These are phyloP conservation scores for Oryza glumipatula DNA, from an alignment of 176 grass and related monocot species.

Conservation along the genomic window DNA sequence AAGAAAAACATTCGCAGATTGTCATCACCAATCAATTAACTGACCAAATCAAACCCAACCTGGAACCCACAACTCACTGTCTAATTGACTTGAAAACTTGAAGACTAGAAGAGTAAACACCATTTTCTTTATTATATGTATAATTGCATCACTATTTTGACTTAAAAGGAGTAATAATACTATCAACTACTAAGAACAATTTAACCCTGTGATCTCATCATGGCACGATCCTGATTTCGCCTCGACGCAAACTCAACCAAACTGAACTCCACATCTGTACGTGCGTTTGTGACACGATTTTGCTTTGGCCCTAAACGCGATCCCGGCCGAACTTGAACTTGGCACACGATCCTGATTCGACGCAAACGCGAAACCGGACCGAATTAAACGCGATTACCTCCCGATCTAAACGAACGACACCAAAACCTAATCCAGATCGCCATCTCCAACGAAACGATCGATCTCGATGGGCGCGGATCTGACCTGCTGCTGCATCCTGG, in stretches of 20 bases:
- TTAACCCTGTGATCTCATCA: not conserved
- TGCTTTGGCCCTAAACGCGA: not conserved
- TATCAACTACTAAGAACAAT: not conserved
- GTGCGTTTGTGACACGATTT: no score
- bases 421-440: no score
- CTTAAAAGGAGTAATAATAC: not conserved
- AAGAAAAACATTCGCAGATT: not conserved
- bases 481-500: slow-evolving; percentile 96
- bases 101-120: not conserved
- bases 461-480: not conserved
- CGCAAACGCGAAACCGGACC: not conserved
- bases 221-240: not conserved
- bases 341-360: not conserved
- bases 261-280: no score
- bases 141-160: not conserved
- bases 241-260: not conserved
- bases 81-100: not conserved
- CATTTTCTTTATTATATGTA: no score
- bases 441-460: not conserved
- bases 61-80: not conserved
- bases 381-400: not conserved
- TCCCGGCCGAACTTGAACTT: not conserved
- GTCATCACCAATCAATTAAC: slow-evolving; percentile 24
- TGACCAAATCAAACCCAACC: slow-evolving; percentile 1
- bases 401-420: slow-evolving; percentile 24